Conservation (phyloP, 2,329 filamentous ascomycete species). For the Ophiostoma angusticollis region DNA sequence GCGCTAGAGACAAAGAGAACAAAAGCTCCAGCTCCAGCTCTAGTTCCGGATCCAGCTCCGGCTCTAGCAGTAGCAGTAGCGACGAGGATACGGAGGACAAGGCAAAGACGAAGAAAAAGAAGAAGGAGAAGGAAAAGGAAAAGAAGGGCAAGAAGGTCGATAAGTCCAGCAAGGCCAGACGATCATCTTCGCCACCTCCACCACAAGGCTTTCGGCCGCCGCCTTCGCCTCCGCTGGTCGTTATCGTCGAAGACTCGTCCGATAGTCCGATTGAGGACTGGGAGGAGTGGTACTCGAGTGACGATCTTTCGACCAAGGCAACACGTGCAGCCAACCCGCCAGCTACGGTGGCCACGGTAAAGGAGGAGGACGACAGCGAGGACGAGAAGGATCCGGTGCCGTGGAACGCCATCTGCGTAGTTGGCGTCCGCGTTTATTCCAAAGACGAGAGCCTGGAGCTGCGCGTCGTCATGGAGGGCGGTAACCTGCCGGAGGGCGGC, state of each 20-base stretch:
- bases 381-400: slow-evolving; percentile 43
- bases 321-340: slow-evolving; percentile 14
- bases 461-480: slow-evolving; percentile 43
- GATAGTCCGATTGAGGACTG: slow-evolving; percentile 48
- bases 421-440: slow-evolving; percentile 48
- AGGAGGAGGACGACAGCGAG: slow-evolving; percentile 36
- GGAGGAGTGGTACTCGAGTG: slow-evolving; percentile 45
- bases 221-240: slow-evolving; percentile 4
- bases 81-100: not conserved
- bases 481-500: slow-evolving; percentile 38
- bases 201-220: slow-evolving; percentile 2
- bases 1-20: not conserved
- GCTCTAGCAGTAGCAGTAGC: too few relatives aligned
- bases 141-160: not conserved
- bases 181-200: not conserved
- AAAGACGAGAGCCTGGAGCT: slow-evolving; percentile 41
- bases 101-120: not conserved
- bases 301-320: slow-evolving; percentile 39
- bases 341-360: slow-evolving; percentile 24
- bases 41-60: too few relatives aligned
- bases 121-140: not conserved
- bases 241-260: slow-evolving; percentile 37
- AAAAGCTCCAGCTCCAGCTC: too few relatives aligned
- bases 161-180: not conserved
- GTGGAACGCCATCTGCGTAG: slow-evolving; percentile 51